Base-by-base conservation (phyloP, 1,284 basidiomycete species). In the Athelia sp. region DNA sequence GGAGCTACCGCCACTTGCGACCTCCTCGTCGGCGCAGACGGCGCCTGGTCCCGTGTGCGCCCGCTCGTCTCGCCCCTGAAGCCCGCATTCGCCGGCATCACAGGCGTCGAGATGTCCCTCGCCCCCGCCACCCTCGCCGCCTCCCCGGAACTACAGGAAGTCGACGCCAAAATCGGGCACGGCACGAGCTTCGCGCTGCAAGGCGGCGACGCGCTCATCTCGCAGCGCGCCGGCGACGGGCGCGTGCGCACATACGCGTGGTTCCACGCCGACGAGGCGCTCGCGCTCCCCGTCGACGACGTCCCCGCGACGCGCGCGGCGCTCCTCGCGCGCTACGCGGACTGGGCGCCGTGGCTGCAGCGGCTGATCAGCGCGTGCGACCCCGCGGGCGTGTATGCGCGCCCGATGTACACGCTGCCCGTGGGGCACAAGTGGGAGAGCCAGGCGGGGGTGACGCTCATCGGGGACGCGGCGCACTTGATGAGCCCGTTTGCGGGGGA, bases 381-480 rank as follows among this genome's bases (percentile, higher is more conserved):
- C 50, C 22, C 31, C 23, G 9, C 47, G 8, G 52, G 54, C 32
- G 59, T 59, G 8, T 29, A 29, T 13, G 8, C 13, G 19, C 15
- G 36, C 8, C 15, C n/a, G 8, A 8, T 40, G n/a, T 40, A 40
- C 36, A 9, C 15, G 36, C 15, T 40, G 36, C 15, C 36, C n/a
- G n/a, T n/a, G 6, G 36, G 36, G 36, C 36, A 17, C 36, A 40
- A 40, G 15, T 40, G 36, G 36, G 36, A 40, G 6, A 6, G 6
- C 6, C 6, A 6, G 26, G 6, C n/a, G n/a, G n/a, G n/a, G 26
- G 26, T 29, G 13, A 29, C 19, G 54, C 60, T 71, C 14, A 47
- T 71, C 15, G 75, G 75, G 2, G 75, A 77, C 52, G 73, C 75
- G 4, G 74, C 74, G 8, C 75, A 78, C 52, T 56, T 74, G 17